These are phyloP conservation scores for Glonium stellatum DNA, from an alignment of 495 filamentous ascomycete genomes.

Conservation along the genomic window DNA sequence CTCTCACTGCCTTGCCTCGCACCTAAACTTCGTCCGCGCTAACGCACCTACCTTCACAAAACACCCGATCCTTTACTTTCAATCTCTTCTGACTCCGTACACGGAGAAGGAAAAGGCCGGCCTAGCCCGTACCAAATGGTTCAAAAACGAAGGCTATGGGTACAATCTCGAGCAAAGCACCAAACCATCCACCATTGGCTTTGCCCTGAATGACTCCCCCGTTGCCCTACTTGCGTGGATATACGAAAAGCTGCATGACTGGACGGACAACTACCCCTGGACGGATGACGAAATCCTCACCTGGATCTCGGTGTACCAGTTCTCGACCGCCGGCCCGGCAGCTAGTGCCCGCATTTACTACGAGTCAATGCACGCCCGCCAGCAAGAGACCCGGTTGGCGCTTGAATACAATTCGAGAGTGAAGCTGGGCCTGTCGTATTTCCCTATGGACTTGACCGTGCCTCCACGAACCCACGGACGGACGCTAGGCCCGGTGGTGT, in stretches of 20 bases:
- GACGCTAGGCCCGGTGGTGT: slow-evolving; percentile 24
- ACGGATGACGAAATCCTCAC: slow-evolving; percentile 50
- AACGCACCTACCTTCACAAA: background rate
- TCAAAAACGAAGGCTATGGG: slow-evolving; percentile 35
- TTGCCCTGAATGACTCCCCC: slow-evolving; percentile 46
- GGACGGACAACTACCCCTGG: slow-evolving; percentile 48
- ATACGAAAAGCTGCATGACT: slow-evolving; percentile 48
- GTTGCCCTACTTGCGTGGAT: slow-evolving; percentile 50
- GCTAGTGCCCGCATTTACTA: slow-evolving; percentile 48
- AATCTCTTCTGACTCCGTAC: background rate
- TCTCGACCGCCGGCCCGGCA: slow-evolving; percentile 45
- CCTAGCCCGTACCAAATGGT: slow-evolving; percentile 34
- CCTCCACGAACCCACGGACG: slow-evolving; percentile 16
- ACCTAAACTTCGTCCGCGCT: slow-evolving; percentile 51
- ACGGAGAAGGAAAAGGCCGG: slow-evolving; percentile 30
- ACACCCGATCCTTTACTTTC: background rate
- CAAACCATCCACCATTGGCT: slow-evolving; percentile 46
- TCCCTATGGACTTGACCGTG: slow-evolving; percentile 21
- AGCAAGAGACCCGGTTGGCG: slow-evolving; percentile 4
- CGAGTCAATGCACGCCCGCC: slow-evolving; percentile 31
- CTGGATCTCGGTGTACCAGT: slow-evolving; percentile 49
- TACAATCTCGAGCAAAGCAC: slow-evolving; percentile 45
- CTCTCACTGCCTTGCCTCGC: slow-evolving; percentile 49
- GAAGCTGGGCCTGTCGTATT: slow-evolving; percentile 18
- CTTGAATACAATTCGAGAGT: slow-evolving; percentile 5